Conservation (phyloP, 805 yeast species). For the Hermanozyma aechmeae region DNA sequence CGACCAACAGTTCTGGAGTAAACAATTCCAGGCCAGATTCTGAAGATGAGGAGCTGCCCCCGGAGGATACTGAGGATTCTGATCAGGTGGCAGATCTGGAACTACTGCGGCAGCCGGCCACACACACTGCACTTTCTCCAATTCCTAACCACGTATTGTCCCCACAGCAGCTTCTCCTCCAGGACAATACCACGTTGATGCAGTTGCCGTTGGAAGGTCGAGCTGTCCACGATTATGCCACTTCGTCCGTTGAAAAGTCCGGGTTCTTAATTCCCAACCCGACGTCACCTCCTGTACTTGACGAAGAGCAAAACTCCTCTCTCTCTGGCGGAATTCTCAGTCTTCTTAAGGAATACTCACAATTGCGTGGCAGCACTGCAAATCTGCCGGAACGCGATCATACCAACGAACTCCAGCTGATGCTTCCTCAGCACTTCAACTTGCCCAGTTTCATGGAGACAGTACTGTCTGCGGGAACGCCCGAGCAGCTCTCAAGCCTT, state of each 20-base stretch:
- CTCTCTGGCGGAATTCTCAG: too few species aligned
- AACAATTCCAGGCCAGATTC: constrained; percentile 32
- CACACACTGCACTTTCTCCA: too few species aligned
- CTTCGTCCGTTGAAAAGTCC: too few species aligned
- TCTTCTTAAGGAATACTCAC: too few species aligned
- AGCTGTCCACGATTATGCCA: too few species aligned
- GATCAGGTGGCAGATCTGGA: background rate
- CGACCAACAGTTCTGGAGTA: constrained; percentile 30
- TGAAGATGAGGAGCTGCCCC: constrained; percentile 23
- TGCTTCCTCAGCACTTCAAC: constrained; percentile 6
- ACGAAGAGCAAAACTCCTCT: too few species aligned
- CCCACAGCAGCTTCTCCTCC: too few species aligned
- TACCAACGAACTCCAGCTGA: background rate
- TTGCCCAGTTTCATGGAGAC: constrained; percentile 8
- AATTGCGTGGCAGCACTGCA: background rate
- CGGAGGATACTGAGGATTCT: background rate
- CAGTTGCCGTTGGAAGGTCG: too few species aligned
- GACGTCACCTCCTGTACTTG: too few species aligned
- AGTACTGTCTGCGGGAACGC: constrained; percentile 5
- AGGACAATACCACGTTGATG: too few species aligned
- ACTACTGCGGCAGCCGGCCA: background rate
- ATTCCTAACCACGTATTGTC: too few species aligned
- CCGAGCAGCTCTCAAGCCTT: constrained; percentile 2
- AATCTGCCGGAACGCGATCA: background rate
- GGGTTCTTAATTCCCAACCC: too few species aligned